Base-by-base conservation (phyloP, 1,139 yeast genomes). In the Scheffersomyces parashehatae region DNA sequence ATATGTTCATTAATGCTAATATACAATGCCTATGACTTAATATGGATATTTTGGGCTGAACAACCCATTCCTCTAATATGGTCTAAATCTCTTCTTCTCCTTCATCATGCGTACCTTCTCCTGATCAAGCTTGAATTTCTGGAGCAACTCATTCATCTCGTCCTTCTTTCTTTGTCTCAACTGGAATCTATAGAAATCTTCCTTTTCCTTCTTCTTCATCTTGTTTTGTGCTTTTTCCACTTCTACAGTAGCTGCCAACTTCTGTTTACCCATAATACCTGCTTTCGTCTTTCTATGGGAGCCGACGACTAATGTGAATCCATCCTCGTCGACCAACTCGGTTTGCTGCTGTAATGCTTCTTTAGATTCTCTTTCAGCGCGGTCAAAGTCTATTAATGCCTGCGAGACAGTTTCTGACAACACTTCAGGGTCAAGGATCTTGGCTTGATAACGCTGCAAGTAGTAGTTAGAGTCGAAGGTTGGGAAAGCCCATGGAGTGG, bases 121-220 rank as follows among this genome's bases (percentile, higher is more conserved):
- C 70, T 93, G 97, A 66, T 95, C 99, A 49, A 85, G 83, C 62
- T 87, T 89, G 69, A 90, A 95, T 64, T 90, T 88, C 48, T 70
- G 74, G 59, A 93, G 73, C 60, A 95, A 73, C 42, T 88, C 90
- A 61, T 88, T 88, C 88, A 93, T 89, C 64, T 91, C 97, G 51
- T 80, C 82, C 74, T 93, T 93, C 78, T 91, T 93, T 61, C 82
- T 81, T 62, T 95, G 96, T 65, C 99, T 83, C 55, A 93, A 80
- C 70, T 95, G 99, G 81, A 91, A 95, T 56, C 97, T 79, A 73
- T 95, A 95, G 73, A 95, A 93, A 67, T 95, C 98, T 52, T 79
- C 79, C 72, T 90, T 88, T 55, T 90, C 95, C 66, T 88, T 87
- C 70, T 79, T 83, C 65, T 86, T 83, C 67, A 77, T 71, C 64